Percentiles rank a stretch among this genome's conserved stretches.
phyloP scores from a whole-genome alignment of 768 basidiomycete species.

The Sistotremastrum suecicum region DNA sequence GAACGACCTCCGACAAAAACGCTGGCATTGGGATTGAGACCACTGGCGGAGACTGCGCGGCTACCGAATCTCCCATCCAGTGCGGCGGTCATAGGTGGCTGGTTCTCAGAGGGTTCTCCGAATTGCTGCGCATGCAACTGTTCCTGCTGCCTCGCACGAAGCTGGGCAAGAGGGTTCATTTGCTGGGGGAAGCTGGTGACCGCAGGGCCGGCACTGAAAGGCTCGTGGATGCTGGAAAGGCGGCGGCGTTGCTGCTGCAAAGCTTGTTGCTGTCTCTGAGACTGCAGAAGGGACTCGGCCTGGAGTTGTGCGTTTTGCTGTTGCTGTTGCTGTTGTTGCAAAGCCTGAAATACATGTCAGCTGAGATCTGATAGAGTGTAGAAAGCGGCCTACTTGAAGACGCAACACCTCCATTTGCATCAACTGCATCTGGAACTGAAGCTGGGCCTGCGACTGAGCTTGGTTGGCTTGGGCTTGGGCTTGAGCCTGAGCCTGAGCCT shows the following conservation, averaged over 20 bases:
- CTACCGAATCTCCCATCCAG: constrained; percentile 66
- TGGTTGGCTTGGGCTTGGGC: constrained; percentile 30
- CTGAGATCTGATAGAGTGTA: constrained; percentile 1
- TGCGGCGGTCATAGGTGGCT: constrained; percentile 69
- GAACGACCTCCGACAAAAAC: constrained; percentile 12
- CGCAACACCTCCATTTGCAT: constrained; percentile 73
- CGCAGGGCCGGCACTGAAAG: constrained; percentile 63
- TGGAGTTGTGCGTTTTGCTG: constrained; percentile 16
- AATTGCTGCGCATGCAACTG: constrained; percentile 48
- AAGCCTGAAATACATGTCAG: constrained; percentile 23
- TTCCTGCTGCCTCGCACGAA: constrained; percentile 56
- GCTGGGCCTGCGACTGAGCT: constrained; percentile 30
- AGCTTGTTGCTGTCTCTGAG: constrained; percentile 21
- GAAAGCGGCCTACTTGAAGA: constrained; percentile 46
- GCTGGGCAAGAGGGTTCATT: constrained; percentile 29
- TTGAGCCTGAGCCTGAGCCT: constrained; percentile 23
- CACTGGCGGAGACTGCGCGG: constrained; percentile 34
- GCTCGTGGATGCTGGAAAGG: constrained; percentile 34
- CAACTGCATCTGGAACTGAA: constrained; percentile 66
- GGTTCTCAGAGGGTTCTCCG: constrained; percentile 29
- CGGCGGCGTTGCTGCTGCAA: constrained; percentile 32
- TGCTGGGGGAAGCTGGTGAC: constrained; percentile 49
- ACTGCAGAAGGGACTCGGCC: constrained; percentile 7
- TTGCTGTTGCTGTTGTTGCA: constrained; percentile 37
- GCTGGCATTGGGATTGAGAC: constrained; percentile 10